Evolutionary conservation across 1,139 yeast genomes (phyloP), one percentile per base, ranked within the genome.

Genomic region (Yamadazyma atlantica): DNA sequence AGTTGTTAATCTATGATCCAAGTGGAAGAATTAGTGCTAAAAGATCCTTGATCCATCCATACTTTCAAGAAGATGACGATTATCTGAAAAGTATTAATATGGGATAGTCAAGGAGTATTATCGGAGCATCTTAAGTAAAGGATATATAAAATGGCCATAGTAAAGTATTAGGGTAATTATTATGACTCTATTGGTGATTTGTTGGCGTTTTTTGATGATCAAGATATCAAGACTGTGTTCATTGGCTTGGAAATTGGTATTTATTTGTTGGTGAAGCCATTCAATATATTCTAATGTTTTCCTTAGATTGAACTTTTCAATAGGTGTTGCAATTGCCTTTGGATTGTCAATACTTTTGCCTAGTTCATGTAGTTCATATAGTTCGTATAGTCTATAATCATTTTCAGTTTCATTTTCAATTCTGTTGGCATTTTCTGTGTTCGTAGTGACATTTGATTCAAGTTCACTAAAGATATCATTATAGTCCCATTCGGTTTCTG

Each of bases 1-100:
- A 80, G 47, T 73, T 92, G 69, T 73, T 94, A 48, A 82, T 85
- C 7, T 92, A 88, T 61, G 98, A 92, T 60, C 98, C 98, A 16
- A 90, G 96, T 41, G 80, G 85, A 49, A 76, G 99, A 60, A 86
- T 92, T 53, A 85, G 95, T 55, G 98, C 98, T 35, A 90, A 90
- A 66, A 75, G 97, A 46, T 96, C 97, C 2, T 74, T 90, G 46
- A 62, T 77, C 45, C 98, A 92, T 63, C 95, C 96, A 10, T 92
- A 92, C 62, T 94, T 92, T 67, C 80, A 76, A 49, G 88, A 81
- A 43, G 80, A 53, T 16, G 50, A 48, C 22, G 50, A 50, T 22
- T 66, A 58, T 50, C 59, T 66, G 30, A 55, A 69, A 34, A 64
- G 71, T 4, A 62, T 67, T 24, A 67, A 59, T 50, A 69, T 69